phyloP scores from a whole-genome alignment of 148 eudicot species.

The Beta vulgaris region DNA sequence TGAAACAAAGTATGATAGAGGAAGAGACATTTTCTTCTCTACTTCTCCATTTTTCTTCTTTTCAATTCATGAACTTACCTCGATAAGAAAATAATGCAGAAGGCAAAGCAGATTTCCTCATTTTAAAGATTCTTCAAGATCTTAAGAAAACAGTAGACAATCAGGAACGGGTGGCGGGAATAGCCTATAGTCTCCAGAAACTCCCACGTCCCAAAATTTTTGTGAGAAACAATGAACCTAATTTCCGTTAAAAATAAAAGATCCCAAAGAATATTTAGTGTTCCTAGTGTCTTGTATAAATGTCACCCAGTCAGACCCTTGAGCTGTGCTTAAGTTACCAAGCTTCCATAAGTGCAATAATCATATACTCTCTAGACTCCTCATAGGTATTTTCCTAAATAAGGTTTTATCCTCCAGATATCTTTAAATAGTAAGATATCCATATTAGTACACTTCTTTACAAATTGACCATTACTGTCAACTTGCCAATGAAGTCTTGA shows the following conservation, averaged over 20 bases:
- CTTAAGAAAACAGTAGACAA: background rate
- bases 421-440: background rate
- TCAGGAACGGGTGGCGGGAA: background rate
- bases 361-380: background rate
- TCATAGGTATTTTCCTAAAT: background rate
- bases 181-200: background rate
- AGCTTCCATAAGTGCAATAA: background rate
- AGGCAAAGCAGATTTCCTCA: background rate
- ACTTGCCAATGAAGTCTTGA: background rate
- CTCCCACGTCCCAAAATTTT: background rate
- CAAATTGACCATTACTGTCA: background rate
- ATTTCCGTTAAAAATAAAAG: background rate
- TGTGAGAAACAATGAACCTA: too few relatives aligned
- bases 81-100: background rate
- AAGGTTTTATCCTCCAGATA: background rate
- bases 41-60: background rate
- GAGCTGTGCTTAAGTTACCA: background rate
- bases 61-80: background rate
- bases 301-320: background rate
- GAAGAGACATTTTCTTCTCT: background rate
- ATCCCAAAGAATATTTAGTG: background rate
- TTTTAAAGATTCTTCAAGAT: background rate
- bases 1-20: background rate
- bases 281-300: background rate
- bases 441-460: too few relatives aligned